Conservation (phyloP, 2,329 filamentous ascomycete genomes). For the Aspergillus latus region DNA sequence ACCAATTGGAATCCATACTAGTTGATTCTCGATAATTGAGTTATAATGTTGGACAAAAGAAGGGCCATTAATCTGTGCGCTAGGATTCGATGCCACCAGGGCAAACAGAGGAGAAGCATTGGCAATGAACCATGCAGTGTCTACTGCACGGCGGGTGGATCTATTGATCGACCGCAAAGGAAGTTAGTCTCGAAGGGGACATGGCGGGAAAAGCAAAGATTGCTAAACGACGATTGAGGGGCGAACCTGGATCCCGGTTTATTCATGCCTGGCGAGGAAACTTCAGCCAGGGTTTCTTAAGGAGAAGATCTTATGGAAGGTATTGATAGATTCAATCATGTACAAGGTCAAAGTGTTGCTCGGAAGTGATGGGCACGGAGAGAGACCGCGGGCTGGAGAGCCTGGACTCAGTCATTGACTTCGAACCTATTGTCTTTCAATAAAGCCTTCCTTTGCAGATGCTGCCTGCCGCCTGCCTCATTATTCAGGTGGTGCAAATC, state of each 20-base stretch:
- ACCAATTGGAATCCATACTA: constrained; percentile 15
- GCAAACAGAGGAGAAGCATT: constrained; percentile 11
- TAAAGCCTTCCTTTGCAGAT: neutral
- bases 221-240: constrained; percentile 17
- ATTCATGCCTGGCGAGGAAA: constrained; percentile 12
- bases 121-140: constrained; percentile 6
- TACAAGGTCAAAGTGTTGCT: neutral
- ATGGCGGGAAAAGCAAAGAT: constrained; percentile 6
- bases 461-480: neutral
- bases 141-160: constrained; percentile 22
- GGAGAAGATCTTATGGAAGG: constrained; percentile 10
- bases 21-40: constrained; percentile 25
- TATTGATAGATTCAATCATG: neutral
- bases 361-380: neutral
- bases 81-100: constrained; percentile 15
- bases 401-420: neutral
- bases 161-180: constrained; percentile 12
- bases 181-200: constrained; percentile 6
- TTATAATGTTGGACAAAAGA: constrained; percentile 26
- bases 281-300: constrained; percentile 16
- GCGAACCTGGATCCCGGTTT: constrained; percentile 15
- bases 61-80: constrained; percentile 17
- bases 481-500: neutral
- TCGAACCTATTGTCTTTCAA: neutral
- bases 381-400: neutral